phyloP scores from a whole-genome alignment of 1,284 basidiomycete species.

The Phlebopus sp. region DNA sequence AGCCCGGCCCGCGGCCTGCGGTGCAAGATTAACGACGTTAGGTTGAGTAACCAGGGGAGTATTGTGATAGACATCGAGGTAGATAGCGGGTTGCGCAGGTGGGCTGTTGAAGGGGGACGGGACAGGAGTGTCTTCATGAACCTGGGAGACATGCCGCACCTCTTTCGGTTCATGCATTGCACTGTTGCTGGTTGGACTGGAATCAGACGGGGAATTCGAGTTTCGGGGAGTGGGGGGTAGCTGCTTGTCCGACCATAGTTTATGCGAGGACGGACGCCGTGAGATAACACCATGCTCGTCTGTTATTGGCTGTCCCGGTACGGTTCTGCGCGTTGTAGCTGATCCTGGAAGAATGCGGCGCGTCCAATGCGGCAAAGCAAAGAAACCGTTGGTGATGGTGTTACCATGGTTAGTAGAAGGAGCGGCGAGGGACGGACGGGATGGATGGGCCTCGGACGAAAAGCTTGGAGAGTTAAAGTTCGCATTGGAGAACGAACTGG shows the following conservation, averaged over 20 bases:
- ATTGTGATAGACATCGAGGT: constrained; percentile 24
- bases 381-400: constrained; percentile 36
- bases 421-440: constrained; percentile 3
- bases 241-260: constrained; percentile 54
- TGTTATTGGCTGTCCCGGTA: constrained; percentile 18
- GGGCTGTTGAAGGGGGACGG: constrained; percentile 18
- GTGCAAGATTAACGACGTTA: constrained; percentile 23
- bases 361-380: constrained; percentile 64
- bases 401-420: constrained; percentile 1
- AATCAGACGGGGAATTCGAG: constrained; percentile 3
- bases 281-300: constrained; percentile 30
- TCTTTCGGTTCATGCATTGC: neutral
- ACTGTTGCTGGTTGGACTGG: neutral
- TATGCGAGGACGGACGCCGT: constrained; percentile 17
- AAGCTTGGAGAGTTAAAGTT: constrained; percentile 5
- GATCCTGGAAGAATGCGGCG: constrained; percentile 42
- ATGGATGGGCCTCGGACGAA: constrained; percentile 5
- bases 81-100: constrained; percentile 14
- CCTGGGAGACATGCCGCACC: too few relatives aligned
- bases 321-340: constrained; percentile 24
- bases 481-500: constrained; percentile 1
- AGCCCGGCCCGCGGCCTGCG: constrained; percentile 12
- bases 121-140: neutral
- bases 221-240: constrained; percentile 59
- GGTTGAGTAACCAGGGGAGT: constrained; percentile 16